Conservation (phyloP, 441 rosid species). For the Gossypium aridum region DNA sequence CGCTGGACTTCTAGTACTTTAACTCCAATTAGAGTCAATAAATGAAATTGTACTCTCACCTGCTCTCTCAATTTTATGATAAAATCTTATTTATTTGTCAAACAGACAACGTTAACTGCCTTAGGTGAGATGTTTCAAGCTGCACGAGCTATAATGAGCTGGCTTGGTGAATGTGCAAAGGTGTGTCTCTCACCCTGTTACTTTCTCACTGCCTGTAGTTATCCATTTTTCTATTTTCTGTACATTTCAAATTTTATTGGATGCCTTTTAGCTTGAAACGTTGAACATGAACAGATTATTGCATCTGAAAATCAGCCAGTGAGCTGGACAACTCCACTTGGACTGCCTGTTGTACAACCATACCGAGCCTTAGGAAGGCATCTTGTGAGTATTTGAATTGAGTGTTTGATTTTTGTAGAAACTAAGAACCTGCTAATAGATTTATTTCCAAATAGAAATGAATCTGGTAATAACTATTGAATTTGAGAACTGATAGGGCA, state of each 20-base stretch:
- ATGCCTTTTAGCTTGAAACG: constrained; percentile 16
- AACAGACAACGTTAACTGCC: constrained; percentile 79
- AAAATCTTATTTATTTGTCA: constrained; percentile 20
- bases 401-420: constrained; percentile 21
- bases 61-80: not conserved
- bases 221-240: not conserved
- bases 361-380: constrained; percentile 67
- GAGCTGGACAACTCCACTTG: constrained; percentile 92
- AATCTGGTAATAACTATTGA: not conserved
- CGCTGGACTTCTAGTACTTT: not conserved
- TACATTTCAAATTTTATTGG: constrained; percentile 3
- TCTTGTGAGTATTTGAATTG: constrained; percentile 49
- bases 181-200: constrained; percentile 27
- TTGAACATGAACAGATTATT: constrained; percentile 49
- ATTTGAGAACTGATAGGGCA: not conserved
- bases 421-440: not conserved
- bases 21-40: not conserved
- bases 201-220: not conserved
- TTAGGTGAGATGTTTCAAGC: constrained; percentile 93
- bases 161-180: constrained; percentile 99
- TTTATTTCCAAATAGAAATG: not conserved
- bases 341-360: constrained; percentile 99
- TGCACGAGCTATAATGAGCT: constrained; percentile 86
- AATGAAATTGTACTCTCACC: not conserved
- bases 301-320: constrained; percentile 90